Evolutionary conservation across 2,329 filamentous ascomycete species (phyloP).

Genomic region (Meredithiella fracta): DNA sequence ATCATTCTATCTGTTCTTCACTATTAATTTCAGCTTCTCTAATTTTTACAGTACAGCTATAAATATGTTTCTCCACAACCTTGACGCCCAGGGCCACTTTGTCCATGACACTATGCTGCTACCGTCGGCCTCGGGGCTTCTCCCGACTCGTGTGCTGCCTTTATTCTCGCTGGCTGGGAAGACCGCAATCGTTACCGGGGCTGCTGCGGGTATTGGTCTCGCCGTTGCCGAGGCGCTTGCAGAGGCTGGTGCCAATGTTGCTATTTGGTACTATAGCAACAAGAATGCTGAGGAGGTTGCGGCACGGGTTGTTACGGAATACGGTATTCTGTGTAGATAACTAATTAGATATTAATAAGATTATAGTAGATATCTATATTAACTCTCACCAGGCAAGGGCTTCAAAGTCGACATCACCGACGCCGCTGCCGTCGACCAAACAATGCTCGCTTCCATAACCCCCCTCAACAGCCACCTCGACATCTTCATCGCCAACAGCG

Average conservation of each 20-base stretch:
- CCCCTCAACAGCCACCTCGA: slow-evolving; percentile 24
- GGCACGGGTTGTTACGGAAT: slow-evolving; percentile 18
- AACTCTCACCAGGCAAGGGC: slow-evolving; percentile 34
- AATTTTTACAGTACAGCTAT: too few relatives aligned
- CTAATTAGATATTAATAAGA: background rate
- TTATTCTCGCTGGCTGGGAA: slow-evolving; percentile 51
- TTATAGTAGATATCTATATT: background rate
- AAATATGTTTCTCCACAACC: background rate
- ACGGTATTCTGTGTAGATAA: slow-evolving; percentile 45
- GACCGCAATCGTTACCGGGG: slow-evolving; percentile 16
- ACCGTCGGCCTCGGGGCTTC: slow-evolving; percentile 19
- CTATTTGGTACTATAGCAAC: slow-evolving; percentile 22
- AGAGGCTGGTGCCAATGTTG: slow-evolving; percentile 20
- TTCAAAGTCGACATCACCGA: slow-evolving; percentile 38
- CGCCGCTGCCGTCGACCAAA: slow-evolving; percentile 29
- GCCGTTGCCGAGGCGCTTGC: slow-evolving; percentile 22
- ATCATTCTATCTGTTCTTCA: too few relatives aligned
- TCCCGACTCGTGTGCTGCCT: slow-evolving; percentile 37
- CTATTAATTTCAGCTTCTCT: too few relatives aligned
- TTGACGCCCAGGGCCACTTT: slow-evolving; percentile 23
- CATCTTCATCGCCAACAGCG: slow-evolving; percentile 42
- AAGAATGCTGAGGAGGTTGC: slow-evolving; percentile 18
- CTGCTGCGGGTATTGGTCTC: slow-evolving; percentile 17
- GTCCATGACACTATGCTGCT: slow-evolving; percentile 36
- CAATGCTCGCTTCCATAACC: background rate